Base-by-base conservation (phyloP, 2,329 filamentous ascomycete genomes). In the Zasmidium angulare region DNA sequence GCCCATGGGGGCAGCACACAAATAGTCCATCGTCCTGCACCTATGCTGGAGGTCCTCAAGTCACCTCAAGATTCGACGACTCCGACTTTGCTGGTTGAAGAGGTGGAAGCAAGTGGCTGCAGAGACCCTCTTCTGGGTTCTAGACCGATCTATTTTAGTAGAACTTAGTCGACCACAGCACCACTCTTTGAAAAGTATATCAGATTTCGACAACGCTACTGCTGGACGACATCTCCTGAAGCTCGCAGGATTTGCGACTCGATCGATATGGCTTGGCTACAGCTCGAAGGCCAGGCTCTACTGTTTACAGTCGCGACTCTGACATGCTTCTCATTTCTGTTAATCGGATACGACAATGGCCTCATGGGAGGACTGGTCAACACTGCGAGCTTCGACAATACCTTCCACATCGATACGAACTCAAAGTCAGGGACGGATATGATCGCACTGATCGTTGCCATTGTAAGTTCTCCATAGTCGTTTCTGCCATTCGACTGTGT, bases 401-500 rank as follows among this genome's bases (percentile, higher is more conserved):
- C 75, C 0, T 81, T 82, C 60, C 61, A 74, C 47, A 71, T 66
- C 26, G 77, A 79, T 7, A 68, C 66, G 20, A 67, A 77, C 1
- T 72, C 76, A 2, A 75, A 61, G 21, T 43, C 56, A 21, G 69
- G 69, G 20, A 68, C 67, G 11, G 63, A 70, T 52, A 62, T 81
- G 69, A 75, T 78, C 11, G 77, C 77, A 3, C 62, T 81, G 1
- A 81, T 82, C 31, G 79, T 81, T 1, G 77, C 78, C 12, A 81
- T 81, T 12, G 57, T 62, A 46, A 50, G 56, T 31, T 23, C 20
- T 9, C 21, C 51, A 53, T 40, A 11, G 19, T 20, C 23, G 19
- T 3, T 3, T 36, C 50, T 53, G 14, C 17, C 23, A 11, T 24
- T 20, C 22, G 24, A 50, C 4, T 4, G 11, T 10, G 4, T 4